Conservation (phyloP, 768 basidiomycete genomes). For the Xerocomus spinulosus region DNA sequence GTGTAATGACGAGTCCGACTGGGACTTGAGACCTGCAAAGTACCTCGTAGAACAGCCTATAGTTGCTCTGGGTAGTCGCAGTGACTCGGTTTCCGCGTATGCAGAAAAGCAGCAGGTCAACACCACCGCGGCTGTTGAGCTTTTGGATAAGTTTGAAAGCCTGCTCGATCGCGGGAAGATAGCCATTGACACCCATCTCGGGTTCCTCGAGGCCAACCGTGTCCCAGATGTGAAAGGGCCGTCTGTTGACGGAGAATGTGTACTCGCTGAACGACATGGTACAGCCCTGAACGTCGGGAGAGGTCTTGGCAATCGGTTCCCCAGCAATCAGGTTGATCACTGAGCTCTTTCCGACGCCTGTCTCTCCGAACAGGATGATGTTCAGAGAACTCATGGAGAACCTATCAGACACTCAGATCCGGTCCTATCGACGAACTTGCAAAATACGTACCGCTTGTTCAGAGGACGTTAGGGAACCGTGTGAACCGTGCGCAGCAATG, state of each 20-base stretch:
- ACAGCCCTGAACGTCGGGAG: slow-evolving; percentile 31
- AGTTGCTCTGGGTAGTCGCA: slow-evolving; percentile 36
- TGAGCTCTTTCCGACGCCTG: slow-evolving; percentile 35
- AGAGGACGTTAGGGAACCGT: not conserved
- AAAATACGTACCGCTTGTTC: not conserved
- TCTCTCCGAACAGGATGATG: slow-evolving; percentile 43
- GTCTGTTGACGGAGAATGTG: slow-evolving; percentile 15
- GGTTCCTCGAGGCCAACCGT: slow-evolving; percentile 35
- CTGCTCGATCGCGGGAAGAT: slow-evolving; percentile 29
- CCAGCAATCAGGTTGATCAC: slow-evolving; percentile 33
- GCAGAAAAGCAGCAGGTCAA: slow-evolving; percentile 40
- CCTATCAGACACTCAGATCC: not conserved
- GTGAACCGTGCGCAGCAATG: not conserved
- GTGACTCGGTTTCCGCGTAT: slow-evolving; percentile 40
- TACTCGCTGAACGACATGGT: slow-evolving; percentile 35
- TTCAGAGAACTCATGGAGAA: slow-evolving; percentile 27
- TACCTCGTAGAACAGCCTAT: slow-evolving; percentile 39
- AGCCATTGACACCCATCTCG: slow-evolving; percentile 21
- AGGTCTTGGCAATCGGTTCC: slow-evolving; percentile 17
- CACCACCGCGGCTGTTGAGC: slow-evolving; percentile 29
- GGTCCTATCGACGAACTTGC: not conserved
- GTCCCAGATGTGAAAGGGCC: slow-evolving; percentile 29
- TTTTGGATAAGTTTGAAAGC: slow-evolving; percentile 31
- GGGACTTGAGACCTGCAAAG: slow-evolving; percentile 35
- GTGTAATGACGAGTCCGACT: slow-evolving; percentile 34